phyloP scores from a whole-genome alignment of 1,284 basidiomycete genomes.

The Trichosporon ovoides region DNA sequence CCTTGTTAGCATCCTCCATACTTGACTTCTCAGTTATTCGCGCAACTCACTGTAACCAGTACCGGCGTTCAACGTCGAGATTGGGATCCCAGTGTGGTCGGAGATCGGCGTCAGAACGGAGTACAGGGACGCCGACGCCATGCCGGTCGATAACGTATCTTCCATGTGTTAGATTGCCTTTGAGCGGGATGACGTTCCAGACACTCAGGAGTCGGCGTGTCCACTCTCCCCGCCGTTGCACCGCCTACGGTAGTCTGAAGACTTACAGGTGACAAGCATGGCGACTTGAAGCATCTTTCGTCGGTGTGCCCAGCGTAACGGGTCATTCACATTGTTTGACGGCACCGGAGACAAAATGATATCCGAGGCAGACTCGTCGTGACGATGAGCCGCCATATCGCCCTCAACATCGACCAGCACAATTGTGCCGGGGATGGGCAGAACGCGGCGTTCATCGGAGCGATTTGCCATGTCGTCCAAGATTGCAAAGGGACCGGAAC shows the following conservation, averaged over 20 bases:
- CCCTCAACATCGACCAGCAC: slow-evolving; percentile 18
- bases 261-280: slow-evolving; percentile 23
- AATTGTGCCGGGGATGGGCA: slow-evolving; percentile 24
- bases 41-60: slow-evolving; percentile 21
- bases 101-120: slow-evolving; percentile 25
- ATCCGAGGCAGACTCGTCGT: slow-evolving; percentile 7
- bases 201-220: not conserved
- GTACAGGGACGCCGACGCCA: slow-evolving; percentile 17
- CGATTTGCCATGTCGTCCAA: not conserved
- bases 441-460: not conserved
- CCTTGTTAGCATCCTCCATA: not conserved
- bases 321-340: slow-evolving; percentile 24
- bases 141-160: slow-evolving; percentile 18
- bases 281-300: slow-evolving; percentile 20
- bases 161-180: not conserved
- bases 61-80: slow-evolving; percentile 23
- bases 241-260: too few relatives aligned
- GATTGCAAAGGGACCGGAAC: not conserved
- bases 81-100: slow-evolving; percentile 19
- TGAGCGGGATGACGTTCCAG: not conserved
- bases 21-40: not conserved
- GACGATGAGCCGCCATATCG: not conserved
- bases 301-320: slow-evolving; percentile 21
- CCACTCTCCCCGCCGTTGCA: not conserved
- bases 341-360: slow-evolving; percentile 23